A percentile compares a stretch with the other conserved stretches of the same genome.
Conservation (phyloP, 106 monocot genomes). For the Dendrobium nobile region DNA sequence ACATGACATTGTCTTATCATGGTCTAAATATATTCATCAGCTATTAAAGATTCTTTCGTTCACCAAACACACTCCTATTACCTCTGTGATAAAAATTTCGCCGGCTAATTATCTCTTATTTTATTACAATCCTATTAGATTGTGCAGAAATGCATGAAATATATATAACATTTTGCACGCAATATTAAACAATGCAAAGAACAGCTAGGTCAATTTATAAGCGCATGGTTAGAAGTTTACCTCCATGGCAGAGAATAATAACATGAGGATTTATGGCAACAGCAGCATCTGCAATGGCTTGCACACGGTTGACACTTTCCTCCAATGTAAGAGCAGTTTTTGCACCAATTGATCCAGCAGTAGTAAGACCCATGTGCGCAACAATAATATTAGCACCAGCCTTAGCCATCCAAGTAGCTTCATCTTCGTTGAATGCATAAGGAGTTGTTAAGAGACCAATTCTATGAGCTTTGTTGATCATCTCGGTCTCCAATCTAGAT, state of each 20-base stretch:
- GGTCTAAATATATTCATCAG: too few relatives aligned
- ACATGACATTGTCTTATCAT: too few relatives aligned
- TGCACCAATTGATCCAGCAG: conserved; percentile 86
- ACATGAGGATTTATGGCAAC: conserved; percentile 52
- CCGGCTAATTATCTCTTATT: not conserved
- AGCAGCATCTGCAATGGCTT: conserved; percentile 94
- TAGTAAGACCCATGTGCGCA: conserved; percentile 93
- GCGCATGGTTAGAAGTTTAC: conserved; percentile 22
- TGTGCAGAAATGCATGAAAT: not conserved
- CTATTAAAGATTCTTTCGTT: too few relatives aligned
- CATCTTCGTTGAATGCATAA: conserved; percentile 75
- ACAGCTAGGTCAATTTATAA: not conserved
- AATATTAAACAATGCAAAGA: not conserved
- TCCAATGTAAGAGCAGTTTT: conserved; percentile 67
- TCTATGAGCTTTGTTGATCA: conserved; percentile 80
- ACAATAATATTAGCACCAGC: conserved; percentile 88
- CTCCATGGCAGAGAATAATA: conserved; percentile 95
- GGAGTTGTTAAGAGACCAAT: conserved; percentile 89
- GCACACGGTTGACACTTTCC: conserved; percentile 60
- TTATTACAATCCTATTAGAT: not conserved
- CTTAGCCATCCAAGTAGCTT: conserved; percentile 73
- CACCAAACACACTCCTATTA: not conserved
- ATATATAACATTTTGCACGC: not conserved
- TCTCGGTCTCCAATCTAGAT: conserved; percentile 88
- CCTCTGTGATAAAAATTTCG: not conserved